Percentiles rank a stretch among this genome's conserved stretches.
phyloP scores from a whole-genome alignment of 2,329 filamentous ascomycete genomes.

The Aureobasidium sp. region DNA sequence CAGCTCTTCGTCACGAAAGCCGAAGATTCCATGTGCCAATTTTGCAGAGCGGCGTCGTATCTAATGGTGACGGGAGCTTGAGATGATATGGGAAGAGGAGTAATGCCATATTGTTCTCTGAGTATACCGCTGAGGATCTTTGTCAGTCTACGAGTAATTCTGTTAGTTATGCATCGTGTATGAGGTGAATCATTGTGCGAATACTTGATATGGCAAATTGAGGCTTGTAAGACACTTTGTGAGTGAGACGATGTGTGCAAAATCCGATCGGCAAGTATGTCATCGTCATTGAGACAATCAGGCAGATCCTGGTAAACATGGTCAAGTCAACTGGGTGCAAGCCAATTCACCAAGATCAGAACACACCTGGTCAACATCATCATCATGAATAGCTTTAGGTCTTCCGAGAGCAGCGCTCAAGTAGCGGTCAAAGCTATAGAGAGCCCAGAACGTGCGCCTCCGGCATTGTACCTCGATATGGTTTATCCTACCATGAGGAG shows the following conservation, averaged over 20 bases:
- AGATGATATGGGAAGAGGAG: constrained; percentile 30
- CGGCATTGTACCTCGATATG: constrained; percentile 47
- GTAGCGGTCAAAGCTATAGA: constrained; percentile 57
- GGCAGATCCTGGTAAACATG: constrained; percentile 44
- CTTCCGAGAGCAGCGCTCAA: constrained; percentile 57
- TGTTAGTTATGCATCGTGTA: not conserved
- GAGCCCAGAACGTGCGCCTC: constrained; percentile 56
- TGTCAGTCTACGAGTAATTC: constrained; percentile 27
- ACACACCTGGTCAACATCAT: constrained; percentile 47
- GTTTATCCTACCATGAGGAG: constrained; percentile 24
- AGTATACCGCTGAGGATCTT: constrained; percentile 29
- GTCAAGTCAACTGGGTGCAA: not conserved
- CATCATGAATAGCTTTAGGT: constrained; percentile 54
- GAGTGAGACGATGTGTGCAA: constrained; percentile 24
- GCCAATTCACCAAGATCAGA: not conserved
- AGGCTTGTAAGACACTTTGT: constrained; percentile 45
- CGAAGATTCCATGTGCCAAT: constrained; percentile 29
- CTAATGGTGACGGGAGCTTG: constrained; percentile 33
- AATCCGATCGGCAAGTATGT: constrained; percentile 43
- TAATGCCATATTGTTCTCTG: constrained; percentile 30
- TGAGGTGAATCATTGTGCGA: not conserved
- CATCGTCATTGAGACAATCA: constrained; percentile 48
- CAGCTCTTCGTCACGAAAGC: constrained; percentile 39
- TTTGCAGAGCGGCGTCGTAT: constrained; percentile 33
- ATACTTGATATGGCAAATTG: constrained; percentile 36